Evolutionary conservation across 1,139 yeast genomes (phyloP).

Genomic region (Pichia sp.): DNA sequence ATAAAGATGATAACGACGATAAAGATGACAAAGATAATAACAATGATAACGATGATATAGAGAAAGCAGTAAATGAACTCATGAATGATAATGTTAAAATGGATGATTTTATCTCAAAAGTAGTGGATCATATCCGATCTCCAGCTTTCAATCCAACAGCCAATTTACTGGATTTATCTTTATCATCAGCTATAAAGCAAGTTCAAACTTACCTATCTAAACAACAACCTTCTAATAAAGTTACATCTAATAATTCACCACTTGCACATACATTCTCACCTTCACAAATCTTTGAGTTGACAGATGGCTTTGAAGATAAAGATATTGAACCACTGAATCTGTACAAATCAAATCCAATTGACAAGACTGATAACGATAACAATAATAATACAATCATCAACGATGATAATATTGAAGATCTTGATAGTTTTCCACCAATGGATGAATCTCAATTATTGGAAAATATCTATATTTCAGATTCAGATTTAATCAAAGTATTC

Average conservation of each 20-base stretch:
- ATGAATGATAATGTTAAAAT: conserved; percentile 5
- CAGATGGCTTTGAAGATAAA: background rate
- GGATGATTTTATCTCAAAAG: conserved; percentile 10
- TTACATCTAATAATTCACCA: too few relatives aligned
- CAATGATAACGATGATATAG: conserved; percentile 1
- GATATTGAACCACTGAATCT: background rate
- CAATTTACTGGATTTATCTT: conserved; percentile 12
- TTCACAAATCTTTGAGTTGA: too few relatives aligned
- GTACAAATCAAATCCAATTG: background rate
- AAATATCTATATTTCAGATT: conserved; percentile 22
- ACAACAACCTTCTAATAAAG: background rate
- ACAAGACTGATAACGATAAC: background rate
- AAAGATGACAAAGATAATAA: background rate
- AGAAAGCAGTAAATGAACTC: conserved; percentile 10
- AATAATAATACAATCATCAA: background rate
- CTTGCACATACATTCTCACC: too few relatives aligned
- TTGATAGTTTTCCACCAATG: conserved; percentile 22
- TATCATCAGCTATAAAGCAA: conserved; percentile 9
- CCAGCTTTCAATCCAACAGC: conserved; percentile 17
- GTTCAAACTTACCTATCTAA: conserved; percentile 1
- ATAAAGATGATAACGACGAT: background rate
- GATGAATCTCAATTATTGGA: conserved; percentile 30
- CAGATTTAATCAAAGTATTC: conserved; percentile 21
- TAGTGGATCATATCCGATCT: conserved; percentile 19
- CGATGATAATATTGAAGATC: conserved; percentile 4